These are phyloP conservation scores for Linderina pennispora DNA, from an alignment of 192 early-diverging fungal genomes.

Conservation along the genomic window DNA sequence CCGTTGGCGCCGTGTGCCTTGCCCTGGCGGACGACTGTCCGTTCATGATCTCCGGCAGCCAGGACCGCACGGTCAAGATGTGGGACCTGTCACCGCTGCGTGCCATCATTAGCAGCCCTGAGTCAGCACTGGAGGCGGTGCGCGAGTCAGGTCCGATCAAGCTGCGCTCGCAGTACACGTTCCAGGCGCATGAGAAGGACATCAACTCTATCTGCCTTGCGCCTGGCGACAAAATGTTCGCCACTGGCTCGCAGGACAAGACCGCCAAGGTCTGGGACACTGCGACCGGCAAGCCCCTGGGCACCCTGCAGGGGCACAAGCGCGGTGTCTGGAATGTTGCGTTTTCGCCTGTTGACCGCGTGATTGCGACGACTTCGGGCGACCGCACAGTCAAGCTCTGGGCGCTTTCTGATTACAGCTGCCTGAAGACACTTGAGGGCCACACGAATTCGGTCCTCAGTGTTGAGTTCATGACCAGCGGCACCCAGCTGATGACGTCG, in stretches of 20 bases:
- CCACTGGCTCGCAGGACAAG: constrained; percentile 93
- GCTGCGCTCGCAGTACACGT: constrained; percentile 68
- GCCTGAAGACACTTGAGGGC: constrained; percentile 94
- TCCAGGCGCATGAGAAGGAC: constrained; percentile 94
- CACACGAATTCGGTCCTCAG: constrained; percentile 95
- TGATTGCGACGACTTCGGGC: constrained; percentile 83
- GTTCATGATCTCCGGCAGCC: constrained; percentile 81
- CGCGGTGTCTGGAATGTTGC: constrained; percentile 92
- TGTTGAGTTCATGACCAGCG: constrained; percentile 76
- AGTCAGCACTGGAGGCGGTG: constrained; percentile 1
- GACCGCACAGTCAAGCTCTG: constrained; percentile 96
- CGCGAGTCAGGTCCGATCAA: constrained; percentile 12
- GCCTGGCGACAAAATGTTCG: constrained; percentile 89
- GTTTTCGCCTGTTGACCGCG: constrained; percentile 96
- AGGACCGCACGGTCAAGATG: constrained; percentile 92
- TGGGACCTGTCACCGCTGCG: constrained; percentile 72
- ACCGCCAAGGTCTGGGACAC: constrained; percentile 87
- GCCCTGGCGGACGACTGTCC: constrained; percentile 51
- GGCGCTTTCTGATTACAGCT: constrained; percentile 81
- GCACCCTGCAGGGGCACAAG: constrained; percentile 83
- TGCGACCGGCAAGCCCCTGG: constrained; percentile 71
- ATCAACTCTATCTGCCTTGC: constrained; percentile 90
- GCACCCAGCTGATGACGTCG: constrained; percentile 80
- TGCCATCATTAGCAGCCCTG: constrained; percentile 13
- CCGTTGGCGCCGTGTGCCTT: constrained; percentile 83